Evolutionary conservation across 2,329 filamentous ascomycete species (phyloP).

Genomic region (Pyricularia pennisetigena): DNA sequence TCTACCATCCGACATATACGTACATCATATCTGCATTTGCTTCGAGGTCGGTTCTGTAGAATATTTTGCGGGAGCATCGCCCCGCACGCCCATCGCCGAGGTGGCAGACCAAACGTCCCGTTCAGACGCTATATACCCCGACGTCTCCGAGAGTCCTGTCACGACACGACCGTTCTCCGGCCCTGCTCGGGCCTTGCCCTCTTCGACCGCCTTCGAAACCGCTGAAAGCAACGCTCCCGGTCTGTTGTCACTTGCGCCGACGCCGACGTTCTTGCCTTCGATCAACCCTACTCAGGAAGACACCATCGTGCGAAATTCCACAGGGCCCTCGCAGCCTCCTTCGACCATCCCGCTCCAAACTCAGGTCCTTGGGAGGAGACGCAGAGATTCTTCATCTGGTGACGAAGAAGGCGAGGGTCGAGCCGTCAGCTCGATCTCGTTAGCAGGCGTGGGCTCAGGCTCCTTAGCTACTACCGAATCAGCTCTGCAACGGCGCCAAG

Average conservation of each 20-base stretch:
- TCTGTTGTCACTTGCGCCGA: background rate
- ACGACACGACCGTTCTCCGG: background rate
- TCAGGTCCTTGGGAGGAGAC: slow-evolving; percentile 4
- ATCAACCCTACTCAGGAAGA: background rate
- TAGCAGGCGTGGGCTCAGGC: background rate
- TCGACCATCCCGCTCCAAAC: background rate
- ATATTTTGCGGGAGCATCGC: slow-evolving; percentile 1
- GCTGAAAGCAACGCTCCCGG: background rate
- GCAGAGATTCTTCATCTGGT: background rate
- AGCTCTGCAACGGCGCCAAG: background rate
- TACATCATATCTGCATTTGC: background rate
- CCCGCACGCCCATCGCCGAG: slow-evolving; percentile 2
- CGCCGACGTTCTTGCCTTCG: background rate
- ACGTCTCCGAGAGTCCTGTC: background rate
- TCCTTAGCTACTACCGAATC: slow-evolving; percentile 2
- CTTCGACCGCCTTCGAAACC: background rate
- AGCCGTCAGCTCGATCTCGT: background rate
- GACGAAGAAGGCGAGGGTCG: slow-evolving; percentile 2
- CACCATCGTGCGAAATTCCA: background rate
- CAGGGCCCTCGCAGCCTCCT: background rate
- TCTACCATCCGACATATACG: background rate
- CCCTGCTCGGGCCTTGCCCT: background rate
- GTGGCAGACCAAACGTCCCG: slow-evolving; percentile 3
- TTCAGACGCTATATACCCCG: slow-evolving; percentile 1
- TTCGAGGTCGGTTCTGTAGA: background rate